Percentiles rank a stretch among this genome's conserved stretches.
These are phyloP conservation scores for Melanogaster broomeanus DNA, from an alignment of 768 basidiomycete species.

Conservation along the genomic window DNA sequence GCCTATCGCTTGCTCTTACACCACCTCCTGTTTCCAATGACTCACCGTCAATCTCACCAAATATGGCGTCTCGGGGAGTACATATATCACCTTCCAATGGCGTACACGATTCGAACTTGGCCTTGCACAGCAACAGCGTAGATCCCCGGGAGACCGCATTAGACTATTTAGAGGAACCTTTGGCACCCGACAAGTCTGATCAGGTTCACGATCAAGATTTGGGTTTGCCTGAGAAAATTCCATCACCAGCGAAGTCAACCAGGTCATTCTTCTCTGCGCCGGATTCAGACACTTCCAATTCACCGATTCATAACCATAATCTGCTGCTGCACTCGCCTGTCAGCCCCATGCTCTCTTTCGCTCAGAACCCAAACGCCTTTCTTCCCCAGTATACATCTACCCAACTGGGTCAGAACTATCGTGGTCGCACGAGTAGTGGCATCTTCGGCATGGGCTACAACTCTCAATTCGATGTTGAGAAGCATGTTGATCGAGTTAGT, in stretches of 20 bases:
- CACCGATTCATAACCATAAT: conserved; percentile 23
- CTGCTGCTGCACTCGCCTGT: conserved; percentile 36
- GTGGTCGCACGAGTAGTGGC: conserved; percentile 23
- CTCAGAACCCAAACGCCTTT: conserved; percentile 37
- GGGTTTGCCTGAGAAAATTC: conserved; percentile 11
- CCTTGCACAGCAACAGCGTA: not conserved
- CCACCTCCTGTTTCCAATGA: not conserved
- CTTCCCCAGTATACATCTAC: conserved; percentile 40
- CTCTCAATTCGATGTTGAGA: conserved; percentile 61
- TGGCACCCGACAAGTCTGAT: conserved; percentile 6
- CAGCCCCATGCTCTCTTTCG: conserved; percentile 34
- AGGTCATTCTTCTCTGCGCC: conserved; percentile 41
- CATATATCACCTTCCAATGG: not conserved
- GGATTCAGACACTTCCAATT: conserved; percentile 34
- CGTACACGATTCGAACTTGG: too few relatives aligned
- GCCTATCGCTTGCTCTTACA: not conserved
- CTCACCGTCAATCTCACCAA: conserved; percentile 4
- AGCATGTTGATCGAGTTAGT: conserved; percentile 52
- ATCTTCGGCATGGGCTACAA: conserved; percentile 47
- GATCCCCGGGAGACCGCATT: not conserved
- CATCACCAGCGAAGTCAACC: conserved; percentile 33
- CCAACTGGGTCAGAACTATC: conserved; percentile 24
- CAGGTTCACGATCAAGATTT: not conserved
- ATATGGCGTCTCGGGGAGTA: conserved; percentile 9
- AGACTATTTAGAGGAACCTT: not conserved